Evolutionary conservation across 495 filamentous ascomycete species (phyloP).

Genomic region (Annulohypoxylon stygium): DNA sequence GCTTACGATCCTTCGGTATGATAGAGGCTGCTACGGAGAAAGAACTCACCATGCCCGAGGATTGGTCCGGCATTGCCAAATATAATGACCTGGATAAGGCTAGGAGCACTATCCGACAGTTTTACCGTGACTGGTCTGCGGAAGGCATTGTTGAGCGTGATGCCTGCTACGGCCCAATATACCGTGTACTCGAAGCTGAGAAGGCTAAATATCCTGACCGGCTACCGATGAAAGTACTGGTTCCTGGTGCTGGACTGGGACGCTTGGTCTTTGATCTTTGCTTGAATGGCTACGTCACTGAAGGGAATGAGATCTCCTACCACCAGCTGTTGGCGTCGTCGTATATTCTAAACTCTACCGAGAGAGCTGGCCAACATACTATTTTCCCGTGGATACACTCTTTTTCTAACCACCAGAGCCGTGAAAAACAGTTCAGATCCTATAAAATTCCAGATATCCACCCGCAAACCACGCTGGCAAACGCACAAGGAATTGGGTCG

Average conservation of each 20-base stretch:
- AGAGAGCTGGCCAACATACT: slow-evolving; percentile 65
- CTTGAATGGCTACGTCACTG: slow-evolving; percentile 75
- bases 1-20: slow-evolving; percentile 74
- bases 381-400: slow-evolving; percentile 84
- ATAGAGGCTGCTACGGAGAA: slow-evolving; percentile 26
- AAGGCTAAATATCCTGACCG: slow-evolving; percentile 54
- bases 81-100: slow-evolving; percentile 87
- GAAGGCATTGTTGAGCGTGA: slow-evolving; percentile 80
- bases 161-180: slow-evolving; percentile 79
- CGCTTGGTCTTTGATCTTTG: slow-evolving; percentile 86
- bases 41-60: slow-evolving; percentile 52
- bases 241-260: slow-evolving; percentile 86
- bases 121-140: slow-evolving; percentile 94
- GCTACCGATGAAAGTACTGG: slow-evolving; percentile 68
- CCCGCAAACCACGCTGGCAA: slow-evolving; percentile 68
- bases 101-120: slow-evolving; percentile 87
- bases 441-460: slow-evolving; percentile 84
- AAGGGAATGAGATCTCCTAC: slow-evolving; percentile 97
- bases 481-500: slow-evolving; percentile 60
- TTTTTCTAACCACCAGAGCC: slow-evolving; percentile 81
- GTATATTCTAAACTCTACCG: slow-evolving; percentile 80
- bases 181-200: slow-evolving; percentile 70
- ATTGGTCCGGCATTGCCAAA: slow-evolving; percentile 76
- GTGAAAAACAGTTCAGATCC: slow-evolving; percentile 76
- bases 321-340: slow-evolving; percentile 90